Base-by-base conservation (phyloP, 2,329 filamentous ascomycete genomes). In the Neofusicoccum laricinum region DNA sequence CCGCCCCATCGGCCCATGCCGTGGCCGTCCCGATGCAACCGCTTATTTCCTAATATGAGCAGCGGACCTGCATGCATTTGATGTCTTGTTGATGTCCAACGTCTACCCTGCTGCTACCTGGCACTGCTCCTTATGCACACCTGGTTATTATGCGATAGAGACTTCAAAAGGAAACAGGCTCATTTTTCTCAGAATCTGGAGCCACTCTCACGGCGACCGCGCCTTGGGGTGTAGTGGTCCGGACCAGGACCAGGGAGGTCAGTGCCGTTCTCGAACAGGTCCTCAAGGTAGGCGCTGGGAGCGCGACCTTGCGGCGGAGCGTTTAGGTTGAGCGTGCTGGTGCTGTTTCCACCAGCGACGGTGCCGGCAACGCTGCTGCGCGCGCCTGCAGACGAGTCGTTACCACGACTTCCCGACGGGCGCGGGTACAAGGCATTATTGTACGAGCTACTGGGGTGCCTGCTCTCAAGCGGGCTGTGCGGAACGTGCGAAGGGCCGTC, bases 231-330 rank as follows among this genome's bases (percentile, higher is more conserved):
- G 43, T 61, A 36, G 17, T 61, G 58, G 53, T 61, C 53, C 46
- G 64, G 49, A 2, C 64, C 36, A 2, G 48, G 25, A 6, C 48
- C 48, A 6, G 46, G 43, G 8, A 51, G 75, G 58, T 72, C 75
- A 21, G 79, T 79, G 71, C 93, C 89, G 67, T 90, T 91, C 72
- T 93, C 92, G 66, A 97, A 89, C 57, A 98, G 78, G 75, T 97
- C 93, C 66, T 98, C 93, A 43, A 98, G 82, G 74, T 93, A 97
- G 17, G 92, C 91, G 75, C 92, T 96, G 0, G 94, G 94, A 15
- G 93, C 90, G 64, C 93, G 84, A 64, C 88, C 87, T 14, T 87
- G 82, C 2, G 69, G 72, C 12, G 89, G 84, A 64, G 86, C 82
- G 67, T 88, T 90, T 36, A 88, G 71, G 66, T 85, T 86, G 67